Percentiles rank a stretch among this genome's conserved stretches.
phyloP scores from a whole-genome alignment of 176 grass and related monocot species.

The Carex cristatella region DNA sequence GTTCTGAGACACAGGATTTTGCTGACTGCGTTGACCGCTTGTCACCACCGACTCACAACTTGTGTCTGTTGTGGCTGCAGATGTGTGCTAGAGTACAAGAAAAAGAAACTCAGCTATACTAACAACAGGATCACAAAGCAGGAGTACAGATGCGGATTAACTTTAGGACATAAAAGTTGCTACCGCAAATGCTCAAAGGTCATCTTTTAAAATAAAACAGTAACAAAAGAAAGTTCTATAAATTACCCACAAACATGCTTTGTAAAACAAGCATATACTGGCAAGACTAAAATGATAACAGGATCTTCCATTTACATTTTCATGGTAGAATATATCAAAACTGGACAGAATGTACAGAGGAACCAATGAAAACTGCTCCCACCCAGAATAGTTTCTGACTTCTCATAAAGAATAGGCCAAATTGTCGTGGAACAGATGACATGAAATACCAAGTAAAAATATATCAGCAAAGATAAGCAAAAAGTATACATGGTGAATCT shows the following conservation, averaged over 20 bases:
- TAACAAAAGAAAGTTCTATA: neutral
- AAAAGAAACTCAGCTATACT: neutral
- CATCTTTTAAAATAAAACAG: neutral
- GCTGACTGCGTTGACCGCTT: slow-evolving; percentile 86
- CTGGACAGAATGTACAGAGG: neutral
- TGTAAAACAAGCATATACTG: neutral
- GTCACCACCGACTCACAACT: slow-evolving; percentile 96
- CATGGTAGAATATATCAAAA: neutral
- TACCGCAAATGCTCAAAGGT: no score
- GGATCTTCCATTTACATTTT: neutral
- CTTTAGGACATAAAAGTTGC: neutral
- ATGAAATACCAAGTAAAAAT: neutral
- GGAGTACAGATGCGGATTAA: neutral
- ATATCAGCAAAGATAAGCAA: neutral
- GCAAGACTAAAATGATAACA: neutral
- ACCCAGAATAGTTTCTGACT: neutral
- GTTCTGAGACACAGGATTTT: slow-evolving; percentile 54
- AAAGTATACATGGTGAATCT: slow-evolving; percentile 64
- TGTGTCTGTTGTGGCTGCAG: slow-evolving; percentile 78
- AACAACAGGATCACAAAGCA: neutral
- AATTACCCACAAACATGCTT: neutral
- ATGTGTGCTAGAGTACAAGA: slow-evolving; percentile 39
- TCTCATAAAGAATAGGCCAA: neutral
- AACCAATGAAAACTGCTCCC: neutral
- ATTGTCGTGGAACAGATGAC: neutral